phyloP scores from a whole-genome alignment of 371 early-diverging fungal genomes.

The Mortierella sp. region DNA sequence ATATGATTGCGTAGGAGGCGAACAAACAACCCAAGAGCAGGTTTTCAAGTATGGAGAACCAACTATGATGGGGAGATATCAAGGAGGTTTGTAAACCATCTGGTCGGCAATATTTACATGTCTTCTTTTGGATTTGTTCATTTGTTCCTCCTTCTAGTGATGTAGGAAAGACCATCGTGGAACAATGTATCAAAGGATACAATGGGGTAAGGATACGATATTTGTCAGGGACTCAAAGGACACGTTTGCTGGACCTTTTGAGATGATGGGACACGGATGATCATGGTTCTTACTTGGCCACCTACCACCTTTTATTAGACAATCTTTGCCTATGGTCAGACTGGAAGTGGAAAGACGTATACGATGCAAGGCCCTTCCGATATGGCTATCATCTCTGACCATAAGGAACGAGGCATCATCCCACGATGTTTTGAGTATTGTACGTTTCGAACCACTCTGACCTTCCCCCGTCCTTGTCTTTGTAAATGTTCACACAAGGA shows the following conservation, averaged over 20 bases:
- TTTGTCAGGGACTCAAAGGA: too few relatives aligned
- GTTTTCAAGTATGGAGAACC: conserved; percentile 53
- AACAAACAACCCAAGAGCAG: conserved; percentile 55
- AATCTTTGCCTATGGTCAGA: conserved; percentile 90
- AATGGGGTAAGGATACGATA: conserved; percentile 79
- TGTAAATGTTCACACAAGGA: too few relatives aligned
- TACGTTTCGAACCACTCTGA: conserved; percentile 11
- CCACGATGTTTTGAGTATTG: conserved; percentile 69
- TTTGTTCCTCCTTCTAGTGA: conserved; percentile 38
- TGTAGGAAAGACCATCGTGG: conserved; percentile 73
- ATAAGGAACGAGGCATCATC: conserved; percentile 63
- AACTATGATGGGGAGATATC: too few relatives aligned
- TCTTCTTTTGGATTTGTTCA: neutral
- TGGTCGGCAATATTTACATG: neutral
- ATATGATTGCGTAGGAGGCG: conserved; percentile 67
- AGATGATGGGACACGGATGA: neutral
- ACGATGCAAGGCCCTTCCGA: conserved; percentile 78
- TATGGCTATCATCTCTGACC: conserved; percentile 47
- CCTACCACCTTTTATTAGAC: conserved; percentile 54
- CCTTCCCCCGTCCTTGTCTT: too few relatives aligned
- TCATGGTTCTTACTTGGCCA: neutral
- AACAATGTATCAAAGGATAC: conserved; percentile 81
- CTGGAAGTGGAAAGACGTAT: conserved; percentile 93
- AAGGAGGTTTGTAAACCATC: neutral
- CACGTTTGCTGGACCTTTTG: neutral